Conservation (phyloP, 306 rosid genomes). For the Citrullus amarus region DNA sequence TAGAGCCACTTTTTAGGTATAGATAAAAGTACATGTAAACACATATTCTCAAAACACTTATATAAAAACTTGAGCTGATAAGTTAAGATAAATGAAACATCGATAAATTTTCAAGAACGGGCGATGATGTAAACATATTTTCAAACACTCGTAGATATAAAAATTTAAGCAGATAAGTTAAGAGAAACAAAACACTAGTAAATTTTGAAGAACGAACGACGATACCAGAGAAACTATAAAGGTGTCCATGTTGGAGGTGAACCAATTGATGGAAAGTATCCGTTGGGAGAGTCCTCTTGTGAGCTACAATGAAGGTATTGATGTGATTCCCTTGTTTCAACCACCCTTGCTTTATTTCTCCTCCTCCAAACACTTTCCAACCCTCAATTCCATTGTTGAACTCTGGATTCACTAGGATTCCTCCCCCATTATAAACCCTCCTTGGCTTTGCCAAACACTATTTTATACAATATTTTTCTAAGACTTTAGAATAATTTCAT, state of each 20-base stretch:
- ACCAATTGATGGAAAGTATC: conserved; percentile 54
- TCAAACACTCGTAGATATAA: neutral
- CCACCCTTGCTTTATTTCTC: conserved; percentile 28
- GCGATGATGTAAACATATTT: neutral
- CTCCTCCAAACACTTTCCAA: conserved; percentile 53
- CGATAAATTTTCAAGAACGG: too few species aligned
- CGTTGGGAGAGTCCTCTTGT: conserved; percentile 27
- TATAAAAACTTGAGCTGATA: neutral
- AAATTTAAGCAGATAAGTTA: neutral
- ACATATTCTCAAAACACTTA: neutral
- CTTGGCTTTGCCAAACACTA: conserved; percentile 60
- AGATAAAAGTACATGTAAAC: neutral
- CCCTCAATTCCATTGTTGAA: conserved; percentile 40
- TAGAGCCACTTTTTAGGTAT: neutral
- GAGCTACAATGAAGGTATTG: conserved; percentile 36
- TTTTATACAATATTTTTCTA: neutral
- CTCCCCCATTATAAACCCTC: conserved; percentile 57
- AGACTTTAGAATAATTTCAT: too few species aligned
- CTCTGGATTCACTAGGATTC: conserved; percentile 64
- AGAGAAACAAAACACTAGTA: neutral
- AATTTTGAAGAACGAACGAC: neutral
- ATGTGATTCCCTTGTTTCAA: conserved; percentile 35
- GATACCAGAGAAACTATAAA: conserved; percentile 57
- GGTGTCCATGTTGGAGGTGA: conserved; percentile 34
- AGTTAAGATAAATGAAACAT: neutral